Conservation (phyloP, 2,329 filamentous ascomycete genomes). For the Fusarium anthophilum region DNA sequence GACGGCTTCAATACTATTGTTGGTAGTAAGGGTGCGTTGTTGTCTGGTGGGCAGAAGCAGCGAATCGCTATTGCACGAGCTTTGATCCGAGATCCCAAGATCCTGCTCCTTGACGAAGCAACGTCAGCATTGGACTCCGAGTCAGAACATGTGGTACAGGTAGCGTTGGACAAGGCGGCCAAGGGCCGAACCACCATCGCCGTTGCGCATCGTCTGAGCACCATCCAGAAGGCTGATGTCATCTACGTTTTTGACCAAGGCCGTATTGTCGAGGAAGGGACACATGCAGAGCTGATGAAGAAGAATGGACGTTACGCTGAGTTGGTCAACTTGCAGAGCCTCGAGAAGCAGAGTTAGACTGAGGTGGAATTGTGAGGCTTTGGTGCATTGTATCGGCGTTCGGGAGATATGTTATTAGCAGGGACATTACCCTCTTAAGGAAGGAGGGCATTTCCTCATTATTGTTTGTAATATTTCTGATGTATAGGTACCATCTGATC, state of each 20-base stretch:
- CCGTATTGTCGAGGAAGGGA: conserved; percentile 84
- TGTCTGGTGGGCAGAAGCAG: conserved; percentile 94
- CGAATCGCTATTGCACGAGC: conserved; percentile 93
- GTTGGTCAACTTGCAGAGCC: conserved; percentile 81
- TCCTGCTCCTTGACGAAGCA: conserved; percentile 85
- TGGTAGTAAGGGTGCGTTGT: conserved; percentile 84
- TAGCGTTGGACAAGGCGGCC: conserved; percentile 81
- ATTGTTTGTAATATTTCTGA: conserved; percentile 14
- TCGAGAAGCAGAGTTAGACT: conserved; percentile 65
- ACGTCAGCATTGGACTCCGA: conserved; percentile 81
- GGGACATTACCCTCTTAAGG: conserved; percentile 2
- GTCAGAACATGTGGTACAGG: conserved; percentile 82
- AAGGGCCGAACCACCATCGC: conserved; percentile 91
- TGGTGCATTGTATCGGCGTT: conserved; percentile 29
- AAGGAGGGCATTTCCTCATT: neutral
- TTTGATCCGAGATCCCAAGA: conserved; percentile 87
- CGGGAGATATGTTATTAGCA: conserved; percentile 3
- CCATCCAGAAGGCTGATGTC: conserved; percentile 92
- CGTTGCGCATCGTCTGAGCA: conserved; percentile 90
- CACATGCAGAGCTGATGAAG: conserved; percentile 76
- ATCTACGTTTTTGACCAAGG: conserved; percentile 98
- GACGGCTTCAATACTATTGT: conserved; percentile 88
- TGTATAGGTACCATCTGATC: neutral
- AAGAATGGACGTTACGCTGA: conserved; percentile 79
- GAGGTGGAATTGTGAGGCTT: neutral